Conservation (phyloP, 1,284 basidiomycete species). For the Waitea zeae region DNA sequence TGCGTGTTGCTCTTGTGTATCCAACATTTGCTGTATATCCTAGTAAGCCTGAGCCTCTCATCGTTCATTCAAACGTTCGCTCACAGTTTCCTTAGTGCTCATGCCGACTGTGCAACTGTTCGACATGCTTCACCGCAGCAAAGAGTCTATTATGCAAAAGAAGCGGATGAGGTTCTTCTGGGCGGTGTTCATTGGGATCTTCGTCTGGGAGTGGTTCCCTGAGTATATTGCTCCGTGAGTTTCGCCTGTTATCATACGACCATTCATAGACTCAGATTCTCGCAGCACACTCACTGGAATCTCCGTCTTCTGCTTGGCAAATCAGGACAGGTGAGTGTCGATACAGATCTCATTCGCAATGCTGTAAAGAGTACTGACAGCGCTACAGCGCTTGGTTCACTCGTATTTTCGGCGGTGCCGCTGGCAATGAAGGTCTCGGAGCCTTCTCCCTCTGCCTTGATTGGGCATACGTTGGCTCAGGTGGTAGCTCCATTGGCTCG, state of each 20-base stretch:
- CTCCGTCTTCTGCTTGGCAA: slow-evolving; percentile 10
- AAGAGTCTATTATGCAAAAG: slow-evolving; percentile 9
- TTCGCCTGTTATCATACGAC: not conserved
- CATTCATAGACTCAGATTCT: not conserved
- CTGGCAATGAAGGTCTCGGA: slow-evolving; percentile 13
- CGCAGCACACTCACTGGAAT: slow-evolving; percentile 5
- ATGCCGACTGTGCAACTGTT: slow-evolving; percentile 9
- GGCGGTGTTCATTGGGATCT: slow-evolving; percentile 8
- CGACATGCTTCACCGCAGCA: slow-evolving; percentile 8
- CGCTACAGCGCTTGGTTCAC: slow-evolving; percentile 9
- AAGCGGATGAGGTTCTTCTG: slow-evolving; percentile 11
- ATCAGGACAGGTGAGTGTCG: no score
- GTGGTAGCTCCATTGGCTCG: slow-evolving; percentile 3
- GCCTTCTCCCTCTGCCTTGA: slow-evolving; percentile 13
- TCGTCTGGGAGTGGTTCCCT: slow-evolving; percentile 8
- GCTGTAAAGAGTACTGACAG: no score
- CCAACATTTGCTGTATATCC: slow-evolving; percentile 13
- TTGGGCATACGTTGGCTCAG: slow-evolving; percentile 12
- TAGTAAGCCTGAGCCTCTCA: no score
- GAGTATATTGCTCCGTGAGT: slow-evolving; percentile 1
- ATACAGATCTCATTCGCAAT: no score
- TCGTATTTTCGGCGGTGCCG: slow-evolving; percentile 10
- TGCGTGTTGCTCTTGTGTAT: slow-evolving; percentile 17
- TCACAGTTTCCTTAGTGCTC: no score
- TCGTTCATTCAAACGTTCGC: slow-evolving; percentile 4